Evolutionary conservation across 179 eudicot species (phyloP).

Genomic region (Spinacia oleracea): DNA sequence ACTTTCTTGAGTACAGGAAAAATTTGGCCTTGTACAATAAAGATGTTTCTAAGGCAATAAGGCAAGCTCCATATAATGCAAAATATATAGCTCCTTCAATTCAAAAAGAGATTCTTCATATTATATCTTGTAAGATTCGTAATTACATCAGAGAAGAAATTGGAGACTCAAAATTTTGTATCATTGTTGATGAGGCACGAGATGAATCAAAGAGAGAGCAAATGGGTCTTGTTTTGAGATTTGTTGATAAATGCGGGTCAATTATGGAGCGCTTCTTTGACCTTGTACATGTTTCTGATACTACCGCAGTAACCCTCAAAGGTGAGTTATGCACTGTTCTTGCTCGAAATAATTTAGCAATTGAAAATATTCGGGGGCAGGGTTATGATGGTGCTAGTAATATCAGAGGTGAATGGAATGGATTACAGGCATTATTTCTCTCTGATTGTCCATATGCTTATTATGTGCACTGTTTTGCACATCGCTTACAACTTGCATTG

Average conservation of each 20-base stretch:
- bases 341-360: not conserved
- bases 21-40: not conserved
- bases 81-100: not conserved
- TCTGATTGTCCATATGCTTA: no score
- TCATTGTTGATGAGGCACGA: conserved; percentile 23
- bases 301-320: conserved; percentile 1
- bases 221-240: conserved; percentile 23
- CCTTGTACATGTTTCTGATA: not conserved
- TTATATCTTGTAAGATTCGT: not conserved
- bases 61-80: not conserved
- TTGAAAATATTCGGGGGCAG: no score
- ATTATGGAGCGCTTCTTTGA: no score
- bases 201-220: conserved; percentile 19
- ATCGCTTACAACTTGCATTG: no score
- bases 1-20: conserved; percentile 9
- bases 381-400: conserved; percentile 26
- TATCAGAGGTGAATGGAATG: conserved; percentile 12
- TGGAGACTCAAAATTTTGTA: conserved; percentile 5
- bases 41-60: not conserved
- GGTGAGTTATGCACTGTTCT: conserved; percentile 5
- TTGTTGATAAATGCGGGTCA: conserved; percentile 13
- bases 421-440: conserved; percentile 18
- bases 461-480: no score
- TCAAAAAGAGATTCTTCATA: conserved; percentile 16
- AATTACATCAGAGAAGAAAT: conserved; percentile 5